phyloP scores from a whole-genome alignment of 2,329 filamentous ascomycete species.

The Cordyceps sp. region DNA sequence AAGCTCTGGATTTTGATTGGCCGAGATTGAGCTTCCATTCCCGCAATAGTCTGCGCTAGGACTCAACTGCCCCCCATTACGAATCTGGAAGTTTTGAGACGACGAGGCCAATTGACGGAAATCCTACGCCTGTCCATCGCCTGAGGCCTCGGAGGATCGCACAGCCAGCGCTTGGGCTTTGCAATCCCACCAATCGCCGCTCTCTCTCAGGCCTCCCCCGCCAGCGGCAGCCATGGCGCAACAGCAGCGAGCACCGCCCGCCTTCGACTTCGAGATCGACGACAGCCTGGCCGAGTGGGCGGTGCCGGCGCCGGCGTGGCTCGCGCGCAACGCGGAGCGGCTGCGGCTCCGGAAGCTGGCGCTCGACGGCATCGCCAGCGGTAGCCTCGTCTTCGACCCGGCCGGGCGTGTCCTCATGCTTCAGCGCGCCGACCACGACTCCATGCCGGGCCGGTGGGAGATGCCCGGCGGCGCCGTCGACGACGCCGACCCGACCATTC shows the following conservation, averaged over 20 bases:
- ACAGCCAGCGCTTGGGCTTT: too few species aligned
- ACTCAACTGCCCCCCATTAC: too few species aligned
- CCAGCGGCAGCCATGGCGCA: background rate
- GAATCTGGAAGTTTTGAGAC: too few species aligned
- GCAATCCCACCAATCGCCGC: too few species aligned
- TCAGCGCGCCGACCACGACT: constrained; percentile 21
- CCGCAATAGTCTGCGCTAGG: too few species aligned
- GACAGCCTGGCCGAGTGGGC: constrained; percentile 1
- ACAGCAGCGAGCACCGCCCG: background rate
- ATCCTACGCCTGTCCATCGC: too few species aligned
- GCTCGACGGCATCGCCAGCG: constrained; percentile 8
- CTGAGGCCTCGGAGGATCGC: too few species aligned
- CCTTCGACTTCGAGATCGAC: constrained; percentile 2
- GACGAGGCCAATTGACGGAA: too few species aligned
- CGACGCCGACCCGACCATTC: constrained; percentile 16
- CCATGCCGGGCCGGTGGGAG: constrained; percentile 23
- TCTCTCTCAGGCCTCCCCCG: too few species aligned
- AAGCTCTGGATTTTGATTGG: too few species aligned
- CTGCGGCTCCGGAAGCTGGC: background rate
- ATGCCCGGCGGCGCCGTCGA: constrained; percentile 24
- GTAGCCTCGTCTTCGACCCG: constrained; percentile 10
- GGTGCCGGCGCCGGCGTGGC: background rate
- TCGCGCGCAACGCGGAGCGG: background rate
- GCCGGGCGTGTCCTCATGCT: constrained; percentile 17
- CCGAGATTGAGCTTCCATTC: too few species aligned